Conservation (phyloP, 2,329 filamentous ascomycete species). For the Pseudogymnoascus sp. region DNA sequence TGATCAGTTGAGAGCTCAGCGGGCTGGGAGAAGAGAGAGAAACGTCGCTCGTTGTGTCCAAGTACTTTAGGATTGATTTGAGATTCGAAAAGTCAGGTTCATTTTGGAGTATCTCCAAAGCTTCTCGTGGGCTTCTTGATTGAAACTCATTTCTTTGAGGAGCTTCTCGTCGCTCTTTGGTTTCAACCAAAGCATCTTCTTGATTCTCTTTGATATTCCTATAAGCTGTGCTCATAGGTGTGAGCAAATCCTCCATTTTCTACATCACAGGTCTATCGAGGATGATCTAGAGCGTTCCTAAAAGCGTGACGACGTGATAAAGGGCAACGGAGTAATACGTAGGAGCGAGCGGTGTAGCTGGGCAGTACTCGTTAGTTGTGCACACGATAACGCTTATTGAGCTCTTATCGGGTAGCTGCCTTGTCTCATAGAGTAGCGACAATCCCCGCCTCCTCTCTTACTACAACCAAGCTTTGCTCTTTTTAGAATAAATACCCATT, state of each 20-base stretch:
- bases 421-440: slow-evolving; percentile 2
- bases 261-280: slow-evolving; percentile 16
- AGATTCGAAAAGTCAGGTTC: slow-evolving; percentile 55
- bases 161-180: neutral
- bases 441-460: neutral
- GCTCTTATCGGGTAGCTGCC: slow-evolving; percentile 8
- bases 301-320: neutral
- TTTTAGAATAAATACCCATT: neutral
- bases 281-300: neutral
- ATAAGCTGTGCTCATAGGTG: slow-evolving; percentile 37
- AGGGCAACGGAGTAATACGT: neutral
- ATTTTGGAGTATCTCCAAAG: slow-evolving; percentile 49
- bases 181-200: slow-evolving; percentile 20
- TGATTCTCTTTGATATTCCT: slow-evolving; percentile 16
- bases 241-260: slow-evolving; percentile 41
- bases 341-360: neutral
- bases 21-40: slow-evolving; percentile 56
- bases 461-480: neutral
- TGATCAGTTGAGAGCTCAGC: slow-evolving; percentile 63
- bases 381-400: neutral
- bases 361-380: neutral
- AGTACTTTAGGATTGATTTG: slow-evolving; percentile 42
- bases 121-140: slow-evolving; percentile 35
- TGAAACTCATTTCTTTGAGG: neutral
- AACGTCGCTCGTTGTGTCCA: slow-evolving; percentile 36